Evolutionary conservation across 2,329 filamentous ascomycete species (phyloP).

Genomic region (Xylaria polymorpha): DNA sequence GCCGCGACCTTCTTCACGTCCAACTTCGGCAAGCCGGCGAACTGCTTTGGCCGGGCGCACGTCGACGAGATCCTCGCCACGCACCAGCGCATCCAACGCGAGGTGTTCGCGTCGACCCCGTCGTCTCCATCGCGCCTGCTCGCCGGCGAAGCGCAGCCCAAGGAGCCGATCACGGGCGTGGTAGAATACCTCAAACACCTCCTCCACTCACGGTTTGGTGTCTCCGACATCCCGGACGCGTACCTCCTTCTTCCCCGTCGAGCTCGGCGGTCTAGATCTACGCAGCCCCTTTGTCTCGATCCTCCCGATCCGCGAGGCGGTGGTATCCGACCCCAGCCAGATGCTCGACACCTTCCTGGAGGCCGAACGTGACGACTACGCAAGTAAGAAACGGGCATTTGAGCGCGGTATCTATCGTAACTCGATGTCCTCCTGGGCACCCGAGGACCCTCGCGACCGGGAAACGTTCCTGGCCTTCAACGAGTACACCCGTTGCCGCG

Average conservation of each 20-base stretch:
- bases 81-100: conserved; percentile 61
- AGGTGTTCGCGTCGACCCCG: conserved; percentile 56
- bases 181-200: conserved; percentile 65
- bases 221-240: conserved; percentile 57
- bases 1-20: conserved; percentile 63
- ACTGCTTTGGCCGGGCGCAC: conserved; percentile 64
- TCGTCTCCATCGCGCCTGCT: conserved; percentile 39
- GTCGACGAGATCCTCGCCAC: conserved; percentile 64
- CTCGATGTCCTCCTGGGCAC: conserved; percentile 45
- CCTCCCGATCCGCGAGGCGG: conserved; percentile 54
- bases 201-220: conserved; percentile 64
- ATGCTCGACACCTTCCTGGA: conserved; percentile 50
- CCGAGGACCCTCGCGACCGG: conserved; percentile 47
- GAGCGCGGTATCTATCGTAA: conserved; percentile 32
- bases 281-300: conserved; percentile 59
- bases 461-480: conserved; percentile 58
- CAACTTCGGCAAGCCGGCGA: conserved; percentile 64
- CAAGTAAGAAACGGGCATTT: conserved; percentile 53
- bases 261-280: conserved; percentile 60
- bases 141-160: conserved; percentile 27
- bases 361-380: conserved; percentile 53
- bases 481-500: conserved; percentile 57
- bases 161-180: conserved; percentile 55
- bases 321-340: conserved; percentile 43
- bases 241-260: conserved; percentile 60